Evolutionary conservation across 441 rosid genomes (phyloP), one percentile per base, ranked within the genome.

Genomic region (Adansonia madagascariensis): DNA sequence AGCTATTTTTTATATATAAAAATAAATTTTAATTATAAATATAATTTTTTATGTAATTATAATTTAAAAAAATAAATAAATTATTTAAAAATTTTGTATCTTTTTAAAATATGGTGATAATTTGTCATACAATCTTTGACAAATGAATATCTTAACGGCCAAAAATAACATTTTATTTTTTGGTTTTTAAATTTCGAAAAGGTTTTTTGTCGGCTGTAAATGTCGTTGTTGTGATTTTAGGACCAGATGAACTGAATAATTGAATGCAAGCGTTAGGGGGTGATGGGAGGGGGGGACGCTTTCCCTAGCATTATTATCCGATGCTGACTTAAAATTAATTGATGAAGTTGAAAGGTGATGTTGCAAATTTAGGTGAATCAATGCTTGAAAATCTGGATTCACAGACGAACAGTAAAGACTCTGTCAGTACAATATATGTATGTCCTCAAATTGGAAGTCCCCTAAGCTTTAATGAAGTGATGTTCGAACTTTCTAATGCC

Each of bases 51-150:
- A 27, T 27, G 31, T 27, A 27, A 27, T 27, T 27, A 27, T 27
- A 27, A 27, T 27, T 27, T 27, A 1, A 27, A 27, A 27, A 27
- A 27, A 27, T 27, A 27, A 27, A 27, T 27, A 27, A 27, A 27
- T 27, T 27, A 27, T 27, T 27, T 27, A 27, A 27, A 27, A 27
- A 27, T 27, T 27, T 27, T 27, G 31, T 27, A 27, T 27, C 31
- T 8, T 18, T 10, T 62, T 18, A 1, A 4, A 44, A 14, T 18
- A n/a, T 0, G 9, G 14, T 8, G 52, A 44, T 44, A 8, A 67
- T 49, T 69, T 44, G 52, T 20, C 35, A 46, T 20, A 55, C 73
- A 46, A 41, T 66, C 31, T 27, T 61, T 61, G 65, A 61, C 44
- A 31, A 27, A 12, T 31, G 10, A 12, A 31, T 6, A 62, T 4